phyloP scores from a whole-genome alignment of 306 rosid genomes.

The Fagus sylvatica region DNA sequence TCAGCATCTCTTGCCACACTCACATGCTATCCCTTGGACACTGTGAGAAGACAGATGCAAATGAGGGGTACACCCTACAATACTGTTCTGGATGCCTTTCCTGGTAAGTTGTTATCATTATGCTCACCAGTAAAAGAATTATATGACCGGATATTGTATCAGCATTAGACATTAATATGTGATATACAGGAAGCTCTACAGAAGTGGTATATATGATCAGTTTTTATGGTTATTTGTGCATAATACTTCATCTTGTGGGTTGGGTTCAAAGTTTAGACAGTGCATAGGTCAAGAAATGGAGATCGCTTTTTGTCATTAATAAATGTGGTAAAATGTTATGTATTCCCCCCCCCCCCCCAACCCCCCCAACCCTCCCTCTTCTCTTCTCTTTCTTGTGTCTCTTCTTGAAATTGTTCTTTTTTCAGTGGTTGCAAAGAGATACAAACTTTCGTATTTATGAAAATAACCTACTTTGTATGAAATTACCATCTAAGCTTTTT shows the following conservation, averaged over 20 bases:
- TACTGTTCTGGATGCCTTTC: conserved; percentile 72
- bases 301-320: not conserved
- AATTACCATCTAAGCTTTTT: not conserved
- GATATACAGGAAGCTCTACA: not conserved
- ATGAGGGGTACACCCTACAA: conserved; percentile 87
- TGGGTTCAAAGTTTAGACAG: not conserved
- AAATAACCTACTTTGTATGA: not conserved
- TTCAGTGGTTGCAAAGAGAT: not conserved
- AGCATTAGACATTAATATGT: not conserved
- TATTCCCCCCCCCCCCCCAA: too few relatives aligned
- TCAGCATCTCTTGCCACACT: conserved; percentile 86
- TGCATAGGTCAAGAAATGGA: not conserved
- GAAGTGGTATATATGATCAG: not conserved
- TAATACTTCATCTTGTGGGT: not conserved
- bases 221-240: not conserved
- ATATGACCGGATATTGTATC: not conserved
- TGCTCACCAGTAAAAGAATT: not conserved
- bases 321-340: too few relatives aligned
- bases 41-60: conserved; percentile 94
- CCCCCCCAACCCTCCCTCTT: too few relatives aligned
- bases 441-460: not conserved
- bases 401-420: not conserved
- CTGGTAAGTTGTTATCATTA: conserved; percentile 51
- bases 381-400: too few relatives aligned
- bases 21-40: conserved; percentile 93